Base-by-base conservation (phyloP, 2,329 filamentous ascomycete species). In the Monilinia aucupariae region DNA sequence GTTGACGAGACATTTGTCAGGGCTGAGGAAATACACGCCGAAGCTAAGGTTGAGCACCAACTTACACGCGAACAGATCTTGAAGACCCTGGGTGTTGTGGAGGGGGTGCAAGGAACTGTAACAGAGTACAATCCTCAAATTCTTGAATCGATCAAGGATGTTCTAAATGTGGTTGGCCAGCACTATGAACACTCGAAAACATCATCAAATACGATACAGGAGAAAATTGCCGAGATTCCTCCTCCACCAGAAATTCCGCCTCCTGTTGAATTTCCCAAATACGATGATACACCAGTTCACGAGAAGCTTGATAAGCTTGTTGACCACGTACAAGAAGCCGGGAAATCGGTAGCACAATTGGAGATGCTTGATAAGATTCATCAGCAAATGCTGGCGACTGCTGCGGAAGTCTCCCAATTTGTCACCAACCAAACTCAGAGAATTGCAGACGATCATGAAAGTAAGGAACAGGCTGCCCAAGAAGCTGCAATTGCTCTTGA, bases 301-400 rank as follows among this genome's bases (percentile, higher is more conserved):
- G 82, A 87, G 64, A 85, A 85, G 68, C 69, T 81, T 5, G 76
- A 83, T 65, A 78, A 77, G 67, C 76, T 89, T 4, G 79, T 91
- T 48, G 83, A 83, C 58, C 85, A 90, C 71, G 85, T 83, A 39
- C 80, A 85, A 32, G 81, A 84, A 25, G 83, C 90, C 0, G 83
- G 83, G 59, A 87, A 91, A 71, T 85, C 89, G 1, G 84, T 91
- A 43, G 80, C 82, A 6, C 90, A 92, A 69, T 83, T 97, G 52
- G 88, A 89, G 66, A 90, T 90, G 30, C 82, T 99, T 6, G 91
- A 97, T 68, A 85, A 92, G 74, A 94, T 97, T 58, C 91, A 97
- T 71, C 83, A 89, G 67, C 90, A 96, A 69, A 91, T 99, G 63
- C 85, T 91, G 73, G 82, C 86, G 64, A 96, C 91, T 1, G 92